Percentiles rank a stretch among this genome's conserved stretches.
Conservation (phyloP, 2,329 filamentous ascomycete genomes). For the Lanzia echinophila region DNA sequence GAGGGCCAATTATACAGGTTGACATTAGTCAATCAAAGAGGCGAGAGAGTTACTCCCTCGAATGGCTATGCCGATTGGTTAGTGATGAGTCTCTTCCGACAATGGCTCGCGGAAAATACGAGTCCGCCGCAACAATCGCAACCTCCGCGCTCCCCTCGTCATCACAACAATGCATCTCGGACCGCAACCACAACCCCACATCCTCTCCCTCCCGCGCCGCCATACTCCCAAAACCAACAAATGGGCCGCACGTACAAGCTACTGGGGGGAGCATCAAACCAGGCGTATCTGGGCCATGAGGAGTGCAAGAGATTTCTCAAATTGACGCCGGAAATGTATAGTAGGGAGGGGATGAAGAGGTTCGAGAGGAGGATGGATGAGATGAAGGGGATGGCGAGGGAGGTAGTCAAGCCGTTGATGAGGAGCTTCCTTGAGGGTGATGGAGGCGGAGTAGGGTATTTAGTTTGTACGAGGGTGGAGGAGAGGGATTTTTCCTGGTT, state of each 20-base stretch:
- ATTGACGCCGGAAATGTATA: slow-evolving; percentile 74
- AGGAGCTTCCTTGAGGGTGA: slow-evolving; percentile 79
- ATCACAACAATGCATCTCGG: slow-evolving; percentile 37
- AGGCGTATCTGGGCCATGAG: slow-evolving; percentile 70
- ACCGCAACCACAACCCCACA: slow-evolving; percentile 25
- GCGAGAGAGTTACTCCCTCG: slow-evolving; percentile 73
- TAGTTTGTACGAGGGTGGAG: slow-evolving; percentile 58
- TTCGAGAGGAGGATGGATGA: slow-evolving; percentile 88
- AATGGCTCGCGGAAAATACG: slow-evolving; percentile 90
- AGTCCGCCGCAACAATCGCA: slow-evolving; percentile 49
- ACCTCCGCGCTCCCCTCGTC: slow-evolving; percentile 26
- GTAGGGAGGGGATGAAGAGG: slow-evolving; percentile 72
- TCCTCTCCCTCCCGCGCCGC: not conserved
- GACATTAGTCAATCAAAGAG: slow-evolving; percentile 64
- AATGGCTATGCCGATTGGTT: slow-evolving; percentile 88
- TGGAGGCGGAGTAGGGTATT: slow-evolving; percentile 47
- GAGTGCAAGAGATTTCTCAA: slow-evolving; percentile 90
- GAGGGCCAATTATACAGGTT: slow-evolving; percentile 79
- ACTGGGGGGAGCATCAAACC: slow-evolving; percentile 53
- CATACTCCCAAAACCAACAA: slow-evolving; percentile 23
- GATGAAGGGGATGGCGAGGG: slow-evolving; percentile 75
- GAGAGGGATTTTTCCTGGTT: slow-evolving; percentile 57
- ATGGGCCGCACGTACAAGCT: slow-evolving; percentile 71
- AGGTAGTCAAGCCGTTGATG: slow-evolving; percentile 80
- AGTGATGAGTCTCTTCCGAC: slow-evolving; percentile 76